Percentiles rank a stretch among this genome's conserved stretches.
These are phyloP conservation scores for Backusella mclennaniae DNA, from an alignment of 192 early-diverging fungal species.

Conservation along the genomic window DNA sequence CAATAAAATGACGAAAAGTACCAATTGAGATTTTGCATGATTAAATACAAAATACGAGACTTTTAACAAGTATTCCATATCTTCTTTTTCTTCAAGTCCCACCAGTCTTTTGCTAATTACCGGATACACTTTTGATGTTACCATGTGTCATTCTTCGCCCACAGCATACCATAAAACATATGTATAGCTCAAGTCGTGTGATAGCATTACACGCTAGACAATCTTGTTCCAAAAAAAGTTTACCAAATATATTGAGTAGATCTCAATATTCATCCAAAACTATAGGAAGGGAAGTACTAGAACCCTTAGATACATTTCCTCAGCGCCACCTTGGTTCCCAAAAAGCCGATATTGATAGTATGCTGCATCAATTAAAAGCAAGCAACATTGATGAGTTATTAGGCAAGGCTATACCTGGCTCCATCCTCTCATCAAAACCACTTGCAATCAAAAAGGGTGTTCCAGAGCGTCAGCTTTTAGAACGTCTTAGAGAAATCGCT, in stretches of 20 bases:
- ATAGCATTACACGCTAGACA: neutral
- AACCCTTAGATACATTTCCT: conserved; percentile 68
- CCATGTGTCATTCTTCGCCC: neutral
- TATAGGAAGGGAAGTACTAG: conserved; percentile 32
- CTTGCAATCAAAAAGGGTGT: conserved; percentile 75
- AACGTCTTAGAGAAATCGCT: conserved; percentile 78
- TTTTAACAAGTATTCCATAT: neutral
- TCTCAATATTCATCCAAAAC: neutral
- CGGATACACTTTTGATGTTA: neutral
- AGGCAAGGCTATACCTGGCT: conserved; percentile 74
- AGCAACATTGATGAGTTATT: conserved; percentile 81
- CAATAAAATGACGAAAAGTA: neutral
- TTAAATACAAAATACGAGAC: neutral
- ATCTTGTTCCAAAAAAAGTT: neutral
- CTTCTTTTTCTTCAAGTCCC: neutral
- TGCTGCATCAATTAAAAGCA: conserved; percentile 81
- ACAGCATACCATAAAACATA: neutral
- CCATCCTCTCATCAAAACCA: conserved; percentile 69
- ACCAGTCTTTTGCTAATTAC: neutral
- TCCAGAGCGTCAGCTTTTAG: conserved; percentile 83
- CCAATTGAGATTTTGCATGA: neutral
- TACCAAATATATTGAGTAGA: neutral
- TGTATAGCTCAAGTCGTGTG: neutral
- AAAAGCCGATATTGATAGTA: conserved; percentile 69
- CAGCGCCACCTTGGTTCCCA: conserved; percentile 87